Evolutionary conservation across 495 filamentous ascomycete genomes (phyloP).

Genomic region (Podospora appendiculata): DNA sequence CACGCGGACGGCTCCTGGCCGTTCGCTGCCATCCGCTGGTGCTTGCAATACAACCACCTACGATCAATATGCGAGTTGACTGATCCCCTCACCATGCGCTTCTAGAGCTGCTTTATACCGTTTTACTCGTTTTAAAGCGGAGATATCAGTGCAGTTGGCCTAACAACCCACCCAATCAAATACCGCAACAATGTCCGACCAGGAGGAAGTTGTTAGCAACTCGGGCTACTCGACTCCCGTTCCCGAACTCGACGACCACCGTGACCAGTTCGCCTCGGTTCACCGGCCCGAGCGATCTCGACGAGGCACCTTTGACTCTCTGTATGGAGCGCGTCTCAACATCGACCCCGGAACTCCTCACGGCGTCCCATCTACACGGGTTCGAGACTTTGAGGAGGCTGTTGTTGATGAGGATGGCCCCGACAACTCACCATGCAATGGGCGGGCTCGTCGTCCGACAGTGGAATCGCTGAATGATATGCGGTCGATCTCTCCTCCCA

Average conservation of each 20-base stretch:
- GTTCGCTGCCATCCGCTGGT: constrained; percentile 35
- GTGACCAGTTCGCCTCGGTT: constrained; percentile 63
- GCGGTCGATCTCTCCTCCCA: constrained; percentile 77
- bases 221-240: constrained; percentile 66
- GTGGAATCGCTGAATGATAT: constrained; percentile 35
- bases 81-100: constrained; percentile 16
- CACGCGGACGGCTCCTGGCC: constrained; percentile 29
- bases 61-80: constrained; percentile 25
- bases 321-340: constrained; percentile 36
- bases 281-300: constrained; percentile 46
- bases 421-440: constrained; percentile 25
- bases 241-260: constrained; percentile 88
- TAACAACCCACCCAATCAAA: not conserved
- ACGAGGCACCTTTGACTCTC: constrained; percentile 49
- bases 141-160: constrained; percentile 1
- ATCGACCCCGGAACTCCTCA: constrained; percentile 24
- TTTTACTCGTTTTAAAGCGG: constrained; percentile 3
- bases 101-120: constrained; percentile 15
- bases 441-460: constrained; percentile 39
- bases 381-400: constrained; percentile 63
- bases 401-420: constrained; percentile 72
- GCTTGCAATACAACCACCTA: constrained; percentile 10
- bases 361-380: constrained; percentile 20
- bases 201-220: constrained; percentile 37
- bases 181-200: constrained; percentile 47